A percentile compares a stretch with the other conserved stretches of the same genome.
Conservation (phyloP, 305 asterid species). For the Solanum hybrid region DNA sequence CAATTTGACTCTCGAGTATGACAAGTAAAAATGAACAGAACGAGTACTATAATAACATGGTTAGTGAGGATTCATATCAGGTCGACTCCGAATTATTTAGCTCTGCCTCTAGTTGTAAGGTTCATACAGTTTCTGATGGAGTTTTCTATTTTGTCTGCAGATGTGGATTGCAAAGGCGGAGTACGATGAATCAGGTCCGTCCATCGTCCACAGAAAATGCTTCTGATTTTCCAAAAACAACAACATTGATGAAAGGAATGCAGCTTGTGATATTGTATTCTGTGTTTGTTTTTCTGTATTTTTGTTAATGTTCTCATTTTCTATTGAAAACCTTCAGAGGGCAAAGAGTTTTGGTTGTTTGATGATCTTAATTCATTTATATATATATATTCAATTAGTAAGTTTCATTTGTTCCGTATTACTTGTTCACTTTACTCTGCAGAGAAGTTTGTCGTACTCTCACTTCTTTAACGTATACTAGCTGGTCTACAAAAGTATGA, state of each 20-base stretch:
- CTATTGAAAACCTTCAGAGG: slow-evolving; percentile 7
- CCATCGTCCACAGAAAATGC: slow-evolving; percentile 40
- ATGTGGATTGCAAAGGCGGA: slow-evolving; percentile 44
- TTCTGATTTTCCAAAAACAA: slow-evolving; percentile 14
- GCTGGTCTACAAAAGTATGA: not conserved
- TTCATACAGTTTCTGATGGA: not conserved
- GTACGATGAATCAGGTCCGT: slow-evolving; percentile 38
- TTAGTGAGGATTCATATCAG: not conserved
- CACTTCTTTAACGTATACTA: not conserved
- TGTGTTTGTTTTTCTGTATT: slow-evolving; percentile 9
- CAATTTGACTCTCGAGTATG: not conserved
- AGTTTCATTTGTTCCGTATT: slow-evolving; percentile 5
- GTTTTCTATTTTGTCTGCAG: slow-evolving; percentile 10
- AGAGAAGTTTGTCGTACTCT: not conserved
- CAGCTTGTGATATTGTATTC: not conserved
- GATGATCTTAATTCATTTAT: slow-evolving; percentile 21
- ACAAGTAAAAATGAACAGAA: not conserved
- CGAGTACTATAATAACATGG: not conserved
- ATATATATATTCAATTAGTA: slow-evolving; percentile 3
- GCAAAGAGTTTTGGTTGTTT: slow-evolving; percentile 11
- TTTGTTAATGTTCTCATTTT: slow-evolving; percentile 12
- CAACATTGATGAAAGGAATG: slow-evolving; percentile 1
- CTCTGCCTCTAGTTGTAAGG: not conserved
- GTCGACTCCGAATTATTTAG: not conserved
- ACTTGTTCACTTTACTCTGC: not conserved